Evolutionary conservation across 495 filamentous ascomycete genomes (phyloP), one percentile per base, ranked within the genome.

Genomic region (Aspergillus carlsbadensis): DNA sequence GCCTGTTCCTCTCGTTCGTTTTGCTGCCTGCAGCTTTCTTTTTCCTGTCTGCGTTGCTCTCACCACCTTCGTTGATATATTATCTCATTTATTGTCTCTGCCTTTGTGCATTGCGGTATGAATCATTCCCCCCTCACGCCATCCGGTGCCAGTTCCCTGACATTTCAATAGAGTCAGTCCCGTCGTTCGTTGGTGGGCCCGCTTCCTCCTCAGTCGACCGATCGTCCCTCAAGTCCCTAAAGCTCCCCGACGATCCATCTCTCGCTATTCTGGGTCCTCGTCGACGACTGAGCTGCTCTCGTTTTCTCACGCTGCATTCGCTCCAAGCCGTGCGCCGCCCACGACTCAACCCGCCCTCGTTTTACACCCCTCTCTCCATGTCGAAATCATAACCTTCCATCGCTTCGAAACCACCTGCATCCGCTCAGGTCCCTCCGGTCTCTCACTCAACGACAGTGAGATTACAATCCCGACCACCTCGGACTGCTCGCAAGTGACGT

Each of bases 111-210:
- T 59, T 24, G 43, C 51, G 39, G 57, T 55, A 55, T 46, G 57
- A 18, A 39, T 26, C 6, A 10, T 34, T 31, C 33, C 26, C 33
- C 37, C 48, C 20, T n/a, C 31, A 13, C 17, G 39, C 44, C 36
- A 6, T 48, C 20, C 17, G 41, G 24, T 17, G 47, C 2, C 35
- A 37, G 24, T 42, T 49, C 26, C 26, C 54, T 60, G 54, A 55
- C 57, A 50, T 60, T 47, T 37, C 46, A 45, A 33, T 43, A 49
- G 52, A 31, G 35, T 40, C 54, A 31, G 35, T 40, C 54, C 54
- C 29, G 39, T 57, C 54, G 44, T 34, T 57, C 54, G 46, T 57
- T 50, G 54, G 54, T 60, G 57, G 57, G 35, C 31, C 57, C 57
- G 44, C 40, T 43, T 59, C 57, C 42, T 46, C 45, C 35, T 47